Percentiles rank a stretch among this genome's conserved stretches.
These are phyloP conservation scores for Euphorbia neoarborescens DNA, from an alignment of 441 rosid genomes.

Conservation along the genomic window DNA sequence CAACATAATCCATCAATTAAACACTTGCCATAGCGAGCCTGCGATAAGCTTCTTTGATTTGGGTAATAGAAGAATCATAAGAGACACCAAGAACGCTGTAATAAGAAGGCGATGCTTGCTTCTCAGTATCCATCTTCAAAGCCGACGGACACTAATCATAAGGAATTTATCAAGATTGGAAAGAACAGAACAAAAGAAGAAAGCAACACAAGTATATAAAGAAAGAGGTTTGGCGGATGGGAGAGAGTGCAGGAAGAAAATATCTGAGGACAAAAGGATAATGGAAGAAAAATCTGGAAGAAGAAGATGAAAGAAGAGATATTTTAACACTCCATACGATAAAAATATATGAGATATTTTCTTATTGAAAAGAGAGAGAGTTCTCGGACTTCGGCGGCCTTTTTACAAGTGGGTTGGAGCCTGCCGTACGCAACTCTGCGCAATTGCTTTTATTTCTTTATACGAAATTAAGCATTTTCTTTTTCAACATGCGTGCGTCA, in stretches of 20 bases:
- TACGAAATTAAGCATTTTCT: too few relatives aligned
- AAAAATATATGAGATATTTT: too few relatives aligned
- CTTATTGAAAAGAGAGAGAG: neutral
- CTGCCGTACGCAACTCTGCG: too few relatives aligned
- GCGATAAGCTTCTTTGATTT: slow-evolving; percentile 58
- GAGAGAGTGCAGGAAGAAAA: neutral
- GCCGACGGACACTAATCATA: neutral
- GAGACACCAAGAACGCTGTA: slow-evolving; percentile 54
- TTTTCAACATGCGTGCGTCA: too few relatives aligned
- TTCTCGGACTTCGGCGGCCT: neutral
- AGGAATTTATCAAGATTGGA: neutral
- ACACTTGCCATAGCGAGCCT: slow-evolving; percentile 58
- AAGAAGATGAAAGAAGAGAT: too few relatives aligned
- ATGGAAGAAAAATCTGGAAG: neutral
- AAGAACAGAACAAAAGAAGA: neutral
- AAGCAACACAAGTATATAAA: neutral
- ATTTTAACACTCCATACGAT: too few relatives aligned
- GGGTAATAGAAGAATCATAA: slow-evolving; percentile 38
- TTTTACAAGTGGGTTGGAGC: too few relatives aligned
- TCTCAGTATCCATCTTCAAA: neutral
- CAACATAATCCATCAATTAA: neutral
- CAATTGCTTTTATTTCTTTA: too few relatives aligned
- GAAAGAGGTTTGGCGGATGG: neutral
- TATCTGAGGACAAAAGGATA: neutral
- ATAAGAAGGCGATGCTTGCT: slow-evolving; percentile 28